Percentiles rank a stretch among this genome's conserved stretches.
phyloP scores from a whole-genome alignment of 345 rosid genomes.

The Lepidium africanum region DNA sequence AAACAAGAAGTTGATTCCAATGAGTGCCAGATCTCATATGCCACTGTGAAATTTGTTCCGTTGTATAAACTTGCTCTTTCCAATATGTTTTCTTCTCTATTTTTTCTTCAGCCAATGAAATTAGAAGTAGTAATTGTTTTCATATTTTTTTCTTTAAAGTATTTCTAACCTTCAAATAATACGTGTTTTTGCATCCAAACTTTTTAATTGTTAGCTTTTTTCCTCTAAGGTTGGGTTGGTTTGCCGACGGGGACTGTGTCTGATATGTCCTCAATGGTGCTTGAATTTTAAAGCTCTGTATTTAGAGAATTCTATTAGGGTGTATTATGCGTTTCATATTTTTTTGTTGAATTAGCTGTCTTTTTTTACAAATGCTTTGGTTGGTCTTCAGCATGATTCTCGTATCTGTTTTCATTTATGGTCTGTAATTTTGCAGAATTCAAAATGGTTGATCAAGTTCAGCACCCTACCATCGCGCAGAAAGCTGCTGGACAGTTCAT shows the following conservation, averaged over 20 bases:
- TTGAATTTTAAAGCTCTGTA: not conserved
- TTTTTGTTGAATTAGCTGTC: not conserved
- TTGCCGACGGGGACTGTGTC: not conserved
- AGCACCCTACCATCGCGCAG: slow-evolving; percentile 57
- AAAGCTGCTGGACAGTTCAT: slow-evolving; percentile 63
- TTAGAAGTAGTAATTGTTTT: not conserved
- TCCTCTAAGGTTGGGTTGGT: not conserved
- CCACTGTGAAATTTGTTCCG: not conserved
- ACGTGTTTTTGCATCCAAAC: not conserved
- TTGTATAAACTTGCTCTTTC: not conserved
- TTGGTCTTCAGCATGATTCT: not conserved
- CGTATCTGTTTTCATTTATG: not conserved
- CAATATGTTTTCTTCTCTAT: not conserved
- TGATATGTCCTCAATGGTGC: not conserved
- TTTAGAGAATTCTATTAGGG: not conserved
- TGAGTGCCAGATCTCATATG: not conserved
- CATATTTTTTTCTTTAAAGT: too few relatives aligned
- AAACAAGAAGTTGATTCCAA: not conserved
- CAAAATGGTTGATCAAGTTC: slow-evolving; percentile 72
- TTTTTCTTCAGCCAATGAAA: not conserved
- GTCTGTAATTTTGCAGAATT: slow-evolving; percentile 31
- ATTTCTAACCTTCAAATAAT: too few relatives aligned
- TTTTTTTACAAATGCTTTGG: too few relatives aligned
- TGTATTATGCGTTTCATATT: not conserved
- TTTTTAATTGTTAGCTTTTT: not conserved